Percentiles rank a stretch among this genome's conserved stretches.
phyloP scores from a whole-genome alignment of 2,329 filamentous ascomycete genomes.

The Xylaria hypoxylon region DNA sequence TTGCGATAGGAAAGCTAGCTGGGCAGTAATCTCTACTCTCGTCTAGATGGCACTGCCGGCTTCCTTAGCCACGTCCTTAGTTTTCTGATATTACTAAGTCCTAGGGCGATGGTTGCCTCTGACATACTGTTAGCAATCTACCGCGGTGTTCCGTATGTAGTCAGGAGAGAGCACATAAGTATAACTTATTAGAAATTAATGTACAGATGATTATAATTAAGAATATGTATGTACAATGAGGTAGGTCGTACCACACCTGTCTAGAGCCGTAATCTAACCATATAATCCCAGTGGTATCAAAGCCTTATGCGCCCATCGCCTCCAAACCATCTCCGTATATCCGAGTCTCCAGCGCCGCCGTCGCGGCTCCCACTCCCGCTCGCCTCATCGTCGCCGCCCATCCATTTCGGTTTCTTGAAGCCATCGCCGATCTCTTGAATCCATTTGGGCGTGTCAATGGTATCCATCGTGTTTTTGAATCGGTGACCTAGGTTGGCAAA shows the following conservation, averaged over 20 bases:
- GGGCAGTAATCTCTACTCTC: not conserved
- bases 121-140: not conserved
- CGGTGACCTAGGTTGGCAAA: slow-evolving; percentile 86
- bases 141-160: not conserved
- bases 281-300: slow-evolving; percentile 35
- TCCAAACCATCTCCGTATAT: slow-evolving; percentile 70
- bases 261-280: slow-evolving; percentile 22
- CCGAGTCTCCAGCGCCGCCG: slow-evolving; percentile 51
- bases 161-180: not conserved
- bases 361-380: slow-evolving; percentile 47
- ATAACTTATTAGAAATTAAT: not conserved
- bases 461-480: slow-evolving; percentile 92
- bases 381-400: slow-evolving; percentile 66
- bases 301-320: slow-evolving; percentile 57
- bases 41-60: not conserved
- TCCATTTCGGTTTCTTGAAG: slow-evolving; percentile 84
- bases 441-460: slow-evolving; percentile 84
- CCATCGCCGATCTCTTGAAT: slow-evolving; percentile 75
- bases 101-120: not conserved
- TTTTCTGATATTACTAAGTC: too few species aligned
- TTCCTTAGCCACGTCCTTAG: not conserved
- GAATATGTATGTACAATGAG: slow-evolving; percentile 21
- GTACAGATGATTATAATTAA: slow-evolving; percentile 32
- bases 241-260: slow-evolving; percentile 13
- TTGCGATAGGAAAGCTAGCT: not conserved